Evolutionary conservation across 2,329 filamentous ascomycete species (phyloP).

Genomic region (Bipolaris victoriae): DNA sequence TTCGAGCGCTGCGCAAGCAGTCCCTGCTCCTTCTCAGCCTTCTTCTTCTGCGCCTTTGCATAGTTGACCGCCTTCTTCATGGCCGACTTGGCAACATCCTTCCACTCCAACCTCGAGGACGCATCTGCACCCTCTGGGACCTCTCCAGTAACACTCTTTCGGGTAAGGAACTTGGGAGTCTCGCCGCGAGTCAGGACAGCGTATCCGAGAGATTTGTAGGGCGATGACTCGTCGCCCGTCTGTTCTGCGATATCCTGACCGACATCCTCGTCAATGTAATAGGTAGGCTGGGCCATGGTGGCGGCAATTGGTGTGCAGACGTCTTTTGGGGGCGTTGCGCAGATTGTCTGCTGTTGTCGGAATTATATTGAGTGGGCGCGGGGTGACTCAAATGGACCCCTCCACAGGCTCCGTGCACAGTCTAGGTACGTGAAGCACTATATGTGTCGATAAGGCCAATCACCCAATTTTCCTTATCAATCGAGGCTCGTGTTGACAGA

Average conservation of each 20-base stretch:
- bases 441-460: slow-evolving; percentile 25
- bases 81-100: slow-evolving; percentile 81
- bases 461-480: slow-evolving; percentile 20
- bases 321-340: slow-evolving; percentile 20
- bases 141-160: slow-evolving; percentile 58
- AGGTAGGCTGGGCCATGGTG: slow-evolving; percentile 51
- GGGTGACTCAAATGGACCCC: slow-evolving; percentile 31
- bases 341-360: slow-evolving; percentile 23
- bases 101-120: slow-evolving; percentile 72
- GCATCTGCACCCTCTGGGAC: slow-evolving; percentile 60
- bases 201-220: slow-evolving; percentile 81
- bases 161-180: slow-evolving; percentile 68
- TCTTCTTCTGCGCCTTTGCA: slow-evolving; percentile 80
- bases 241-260: slow-evolving; percentile 71
- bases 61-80: slow-evolving; percentile 82
- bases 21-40: slow-evolving; percentile 78
- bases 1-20: slow-evolving; percentile 73
- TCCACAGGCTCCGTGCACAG: slow-evolving; percentile 20
- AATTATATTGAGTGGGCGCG: slow-evolving; percentile 37
- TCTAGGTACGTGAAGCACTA: slow-evolving; percentile 21
- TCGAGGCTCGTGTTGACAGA: slow-evolving; percentile 8
- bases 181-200: slow-evolving; percentile 76
- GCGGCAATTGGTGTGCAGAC: slow-evolving; percentile 32
- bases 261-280: slow-evolving; percentile 82
- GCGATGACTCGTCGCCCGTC: slow-evolving; percentile 73